Evolutionary conservation across 805 yeast species (phyloP).

Genomic region (Nakazawaea ambrosiae): DNA sequence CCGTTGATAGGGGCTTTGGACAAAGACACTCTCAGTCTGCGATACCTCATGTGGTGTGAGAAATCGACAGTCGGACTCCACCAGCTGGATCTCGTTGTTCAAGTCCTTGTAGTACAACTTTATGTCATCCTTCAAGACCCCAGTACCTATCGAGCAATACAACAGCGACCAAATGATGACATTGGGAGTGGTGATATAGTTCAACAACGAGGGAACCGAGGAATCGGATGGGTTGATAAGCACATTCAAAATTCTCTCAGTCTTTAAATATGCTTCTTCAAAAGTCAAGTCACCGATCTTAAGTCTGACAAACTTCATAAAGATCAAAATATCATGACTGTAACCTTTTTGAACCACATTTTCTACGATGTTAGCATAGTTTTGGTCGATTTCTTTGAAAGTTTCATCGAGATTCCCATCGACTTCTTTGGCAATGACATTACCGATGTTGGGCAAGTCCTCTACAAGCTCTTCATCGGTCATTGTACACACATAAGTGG

Average conservation of each 20-base stretch:
- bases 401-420: constrained; percentile 4
- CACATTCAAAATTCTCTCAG: constrained; percentile 76
- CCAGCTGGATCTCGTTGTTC: constrained; percentile 38
- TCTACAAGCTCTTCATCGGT: constrained; percentile 54
- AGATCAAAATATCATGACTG: constrained; percentile 76
- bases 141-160: constrained; percentile 75
- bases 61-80: constrained; percentile 31
- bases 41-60: constrained; percentile 34
- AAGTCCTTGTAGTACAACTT: constrained; percentile 51
- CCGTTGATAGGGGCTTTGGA: constrained; percentile 71
- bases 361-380: constrained; percentile 62
- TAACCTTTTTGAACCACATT: constrained; percentile 74
- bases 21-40: constrained; percentile 17
- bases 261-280: constrained; percentile 81
- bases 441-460: constrained; percentile 21
- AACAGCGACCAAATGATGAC: constrained; percentile 88
- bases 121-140: constrained; percentile 58
- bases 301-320: constrained; percentile 69
- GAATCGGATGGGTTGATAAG: constrained; percentile 76
- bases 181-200: constrained; percentile 91
- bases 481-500: constrained; percentile 73
- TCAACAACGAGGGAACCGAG: constrained; percentile 65
- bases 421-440: constrained; percentile 20
- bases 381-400: constrained; percentile 28
- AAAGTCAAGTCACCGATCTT: constrained; percentile 81